phyloP scores from a whole-genome alignment of 495 filamentous ascomycete genomes.

The Amphirosellinia nigrospora region DNA sequence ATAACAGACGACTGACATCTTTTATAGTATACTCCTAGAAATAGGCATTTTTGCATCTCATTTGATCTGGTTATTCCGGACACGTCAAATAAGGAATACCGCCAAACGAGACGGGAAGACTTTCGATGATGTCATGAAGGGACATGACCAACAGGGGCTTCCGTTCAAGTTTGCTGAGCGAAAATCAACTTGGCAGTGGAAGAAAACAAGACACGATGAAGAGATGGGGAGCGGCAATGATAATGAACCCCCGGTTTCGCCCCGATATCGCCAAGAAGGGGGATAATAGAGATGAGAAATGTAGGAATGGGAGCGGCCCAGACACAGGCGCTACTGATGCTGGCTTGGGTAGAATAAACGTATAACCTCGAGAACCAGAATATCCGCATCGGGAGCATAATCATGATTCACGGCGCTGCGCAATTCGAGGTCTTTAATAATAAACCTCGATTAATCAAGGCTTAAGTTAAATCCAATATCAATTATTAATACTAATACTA shows the following conservation, averaged over 20 bases:
- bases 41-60: conserved; percentile 73
- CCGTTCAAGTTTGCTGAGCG: conserved; percentile 53
- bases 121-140: conserved; percentile 67
- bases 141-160: conserved; percentile 41
- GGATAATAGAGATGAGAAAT: conserved; percentile 20
- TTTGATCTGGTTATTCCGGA: conserved; percentile 69
- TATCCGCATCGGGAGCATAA: neutral
- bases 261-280: neutral
- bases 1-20: conserved; percentile 20
- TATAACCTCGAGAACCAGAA: neutral
- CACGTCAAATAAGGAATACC: conserved; percentile 61
- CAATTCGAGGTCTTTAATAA: neutral
- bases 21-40: conserved; percentile 65
- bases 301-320: neutral
- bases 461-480: neutral
- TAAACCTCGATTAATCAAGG: neutral
- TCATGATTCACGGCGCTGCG: neutral
- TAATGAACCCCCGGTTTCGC: neutral
- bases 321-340: neutral
- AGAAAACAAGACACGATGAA: neutral
- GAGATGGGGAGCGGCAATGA: neutral
- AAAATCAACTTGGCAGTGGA: conserved; percentile 21
- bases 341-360: neutral
- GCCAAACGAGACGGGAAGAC: conserved; percentile 63
- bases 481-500: conserved; percentile 4